Conservation (phyloP, 805 yeast genomes). For the Kluyveromyces siamensis region DNA sequence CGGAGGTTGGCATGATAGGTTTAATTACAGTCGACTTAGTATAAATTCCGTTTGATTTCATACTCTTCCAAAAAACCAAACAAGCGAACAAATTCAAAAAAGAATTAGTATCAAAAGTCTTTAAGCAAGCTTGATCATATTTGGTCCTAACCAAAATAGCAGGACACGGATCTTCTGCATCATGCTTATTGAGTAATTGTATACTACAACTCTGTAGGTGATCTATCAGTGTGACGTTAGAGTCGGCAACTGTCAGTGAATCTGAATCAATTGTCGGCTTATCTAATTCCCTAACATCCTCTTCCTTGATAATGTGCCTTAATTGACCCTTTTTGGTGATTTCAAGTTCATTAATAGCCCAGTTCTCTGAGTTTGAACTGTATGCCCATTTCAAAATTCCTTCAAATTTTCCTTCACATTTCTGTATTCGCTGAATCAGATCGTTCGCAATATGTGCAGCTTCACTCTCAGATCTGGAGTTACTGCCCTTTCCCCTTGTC, state of each 20-base stretch:
- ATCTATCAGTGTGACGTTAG: slow-evolving; percentile 12
- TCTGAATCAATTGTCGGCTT: not conserved
- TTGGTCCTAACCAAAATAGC: slow-evolving; percentile 11
- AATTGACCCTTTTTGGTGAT: slow-evolving; percentile 14
- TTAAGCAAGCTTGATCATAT: slow-evolving; percentile 9
- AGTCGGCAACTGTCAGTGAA: not conserved
- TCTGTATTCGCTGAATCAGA: slow-evolving; percentile 1
- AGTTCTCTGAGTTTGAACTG: slow-evolving; percentile 11
- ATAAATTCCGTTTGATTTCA: slow-evolving; percentile 43
- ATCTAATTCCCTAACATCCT: slow-evolving; percentile 3
- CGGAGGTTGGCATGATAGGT: slow-evolving; percentile 10
- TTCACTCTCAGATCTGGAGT: not conserved
- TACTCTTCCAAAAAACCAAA: slow-evolving; percentile 48
- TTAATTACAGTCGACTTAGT: slow-evolving; percentile 39
- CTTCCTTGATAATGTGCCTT: slow-evolving; percentile 10
- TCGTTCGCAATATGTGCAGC: not conserved
- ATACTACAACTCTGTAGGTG: slow-evolving; percentile 20
- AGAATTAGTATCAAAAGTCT: slow-evolving; percentile 11
- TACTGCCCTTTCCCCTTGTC: not conserved
- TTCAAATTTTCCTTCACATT: slow-evolving; percentile 14
- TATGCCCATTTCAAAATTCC: slow-evolving; percentile 20
- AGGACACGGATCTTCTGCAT: slow-evolving; percentile 6
- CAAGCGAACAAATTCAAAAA: slow-evolving; percentile 38
- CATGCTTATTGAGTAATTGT: slow-evolving; percentile 9
- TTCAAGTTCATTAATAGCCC: slow-evolving; percentile 16